Evolutionary conservation across 2,329 filamentous ascomycete genomes (phyloP).

Genomic region (Clarireedia paspali): DNA sequence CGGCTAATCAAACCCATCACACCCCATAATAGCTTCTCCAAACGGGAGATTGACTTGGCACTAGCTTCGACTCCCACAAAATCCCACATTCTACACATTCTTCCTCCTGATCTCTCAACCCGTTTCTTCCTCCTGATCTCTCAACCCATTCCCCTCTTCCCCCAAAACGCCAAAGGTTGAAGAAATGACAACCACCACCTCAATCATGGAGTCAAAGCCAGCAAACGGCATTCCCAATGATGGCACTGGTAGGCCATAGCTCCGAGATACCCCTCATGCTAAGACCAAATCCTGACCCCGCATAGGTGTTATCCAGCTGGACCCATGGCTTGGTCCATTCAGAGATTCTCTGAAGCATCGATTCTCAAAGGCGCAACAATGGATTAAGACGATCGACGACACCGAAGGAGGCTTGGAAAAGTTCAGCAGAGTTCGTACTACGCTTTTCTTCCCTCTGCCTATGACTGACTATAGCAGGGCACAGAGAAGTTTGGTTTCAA

Average conservation of each 20-base stretch:
- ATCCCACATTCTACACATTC: not conserved
- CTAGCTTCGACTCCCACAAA: conserved; percentile 3
- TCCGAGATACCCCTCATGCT: not conserved
- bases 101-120: not conserved
- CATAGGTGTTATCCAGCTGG: conserved; percentile 75
- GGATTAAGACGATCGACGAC: conserved; percentile 77
- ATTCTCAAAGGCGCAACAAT: conserved; percentile 72
- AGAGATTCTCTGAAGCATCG: conserved; percentile 67
- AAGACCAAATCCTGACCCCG: conserved; percentile 15
- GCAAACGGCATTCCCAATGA: conserved; percentile 52
- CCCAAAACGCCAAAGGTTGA: conserved; percentile 11
- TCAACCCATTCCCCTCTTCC: no score
- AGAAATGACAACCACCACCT: conserved; percentile 23
- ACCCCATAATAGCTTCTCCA: conserved; percentile 5
- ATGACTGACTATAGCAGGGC: conserved; percentile 47
- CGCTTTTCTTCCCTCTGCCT: not conserved
- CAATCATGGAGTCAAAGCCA: conserved; percentile 30
- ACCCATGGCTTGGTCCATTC: conserved; percentile 87
- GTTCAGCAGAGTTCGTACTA: conserved; percentile 65
- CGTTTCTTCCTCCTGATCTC: no score
- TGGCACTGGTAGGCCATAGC: conserved; percentile 56
- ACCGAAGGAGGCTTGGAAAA: conserved; percentile 85
- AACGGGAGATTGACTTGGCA: not conserved
- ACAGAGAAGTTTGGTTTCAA: conserved; percentile 83
- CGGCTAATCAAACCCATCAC: not conserved